Conservation (phyloP, 768 basidiomycete species). For the Phaeotremella skinneri region DNA sequence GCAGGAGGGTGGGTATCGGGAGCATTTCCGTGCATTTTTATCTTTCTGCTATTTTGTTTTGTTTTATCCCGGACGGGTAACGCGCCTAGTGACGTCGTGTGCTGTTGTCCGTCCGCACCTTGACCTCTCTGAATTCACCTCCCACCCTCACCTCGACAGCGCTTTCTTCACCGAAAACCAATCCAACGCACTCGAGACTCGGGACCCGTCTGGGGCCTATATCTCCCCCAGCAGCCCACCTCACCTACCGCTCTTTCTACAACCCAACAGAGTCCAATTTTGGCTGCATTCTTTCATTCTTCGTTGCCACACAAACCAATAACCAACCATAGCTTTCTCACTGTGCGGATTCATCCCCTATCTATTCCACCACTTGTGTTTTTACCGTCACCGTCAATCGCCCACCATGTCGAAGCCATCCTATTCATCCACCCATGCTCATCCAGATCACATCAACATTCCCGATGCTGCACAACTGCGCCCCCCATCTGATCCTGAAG, state of each 20-base stretch:
- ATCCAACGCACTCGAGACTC: too few relatives aligned
- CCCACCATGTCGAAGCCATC: constrained; percentile 16
- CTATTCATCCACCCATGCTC: constrained; percentile 30
- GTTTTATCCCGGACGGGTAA: constrained; percentile 8
- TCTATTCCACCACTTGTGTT: neutral
- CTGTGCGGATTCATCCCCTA: neutral
- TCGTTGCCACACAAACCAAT: too few relatives aligned
- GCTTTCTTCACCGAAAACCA: too few relatives aligned
- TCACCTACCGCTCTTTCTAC: too few relatives aligned
- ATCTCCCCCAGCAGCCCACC: too few relatives aligned
- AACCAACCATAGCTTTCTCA: too few relatives aligned
- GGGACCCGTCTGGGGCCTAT: too few relatives aligned
- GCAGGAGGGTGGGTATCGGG: too few relatives aligned
- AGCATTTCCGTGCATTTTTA: neutral
- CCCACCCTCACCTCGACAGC: neutral
- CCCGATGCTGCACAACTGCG: constrained; percentile 12
- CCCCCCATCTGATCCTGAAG: constrained; percentile 21
- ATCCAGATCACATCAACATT: constrained; percentile 41
- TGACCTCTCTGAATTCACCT: neutral
- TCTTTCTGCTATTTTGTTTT: neutral
- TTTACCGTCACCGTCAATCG: neutral
- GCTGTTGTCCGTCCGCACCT: neutral
- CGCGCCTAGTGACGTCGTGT: neutral
- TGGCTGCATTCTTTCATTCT: too few relatives aligned
- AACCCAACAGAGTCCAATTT: too few relatives aligned